Base-by-base conservation (phyloP, 2,329 filamentous ascomycete species). In the Scedosporium dehoogii region DNA sequence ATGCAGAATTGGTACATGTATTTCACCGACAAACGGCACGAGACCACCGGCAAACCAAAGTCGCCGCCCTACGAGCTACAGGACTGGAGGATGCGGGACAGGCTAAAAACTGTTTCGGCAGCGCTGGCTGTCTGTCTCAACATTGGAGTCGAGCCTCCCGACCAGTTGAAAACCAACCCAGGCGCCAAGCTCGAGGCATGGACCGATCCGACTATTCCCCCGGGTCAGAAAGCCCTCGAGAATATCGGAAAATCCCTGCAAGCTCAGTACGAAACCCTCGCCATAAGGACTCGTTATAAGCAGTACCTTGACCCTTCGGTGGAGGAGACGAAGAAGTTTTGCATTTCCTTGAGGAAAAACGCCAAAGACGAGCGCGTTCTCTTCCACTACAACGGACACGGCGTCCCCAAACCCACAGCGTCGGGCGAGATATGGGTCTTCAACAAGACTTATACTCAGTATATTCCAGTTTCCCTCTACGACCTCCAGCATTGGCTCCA, bases 391-490 rank as follows among this genome's bases (percentile, higher is more conserved):
- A 99, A 99, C 69, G 94, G 94, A 16, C 94, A 99, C 73, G 94
- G 94, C 57, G 94, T 99, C 10, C 94, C 94, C 1, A 91, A 97
- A 70, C 94, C 94, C 3, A 99, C 94, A 0, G 86, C 90, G 3
- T 97, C 93, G 4, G 94, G 94, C 14, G 94, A 99, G 74, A 96
- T 99, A 21, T 99, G 94, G 94, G 96, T 97, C 4, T 99, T 99
- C 74, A 99, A 99, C 75, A 93, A 94, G 69, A 97, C 91, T 68
- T 99, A 97, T 73, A 99, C 94, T 0, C 94, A 99, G 75, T 99
- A 99, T 72, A 99, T 99, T 51, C 94, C 94, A 0, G 90, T 99
- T 53, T 96, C 93, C 1, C 79, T 99, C 7, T 97, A 96, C 70
- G 94, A 99, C 71, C 78, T 99, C 55, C 93, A 97, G 74, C 88